phyloP scores from a whole-genome alignment of 768 basidiomycete species.

The Gymnopilus dilepis region DNA sequence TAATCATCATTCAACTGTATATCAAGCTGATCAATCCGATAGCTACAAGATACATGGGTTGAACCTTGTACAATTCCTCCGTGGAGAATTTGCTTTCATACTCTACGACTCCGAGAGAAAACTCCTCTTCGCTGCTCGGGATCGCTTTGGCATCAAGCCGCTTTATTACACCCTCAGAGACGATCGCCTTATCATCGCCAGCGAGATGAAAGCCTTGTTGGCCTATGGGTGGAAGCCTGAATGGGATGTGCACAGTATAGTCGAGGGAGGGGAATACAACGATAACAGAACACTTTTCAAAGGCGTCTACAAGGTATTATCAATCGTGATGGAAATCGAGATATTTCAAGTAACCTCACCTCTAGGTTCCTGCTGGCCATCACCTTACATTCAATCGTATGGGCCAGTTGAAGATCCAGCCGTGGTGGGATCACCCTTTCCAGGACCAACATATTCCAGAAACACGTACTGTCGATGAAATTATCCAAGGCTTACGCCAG shows the following conservation, averaged over 20 bases:
- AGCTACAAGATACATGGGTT: neutral
- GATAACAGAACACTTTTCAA: neutral
- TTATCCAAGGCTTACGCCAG: neutral
- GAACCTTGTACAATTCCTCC: conserved; percentile 2
- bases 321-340: neutral
- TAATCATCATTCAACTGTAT: neutral
- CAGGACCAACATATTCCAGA: neutral
- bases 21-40: neutral
- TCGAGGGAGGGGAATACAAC: conserved; percentile 1
- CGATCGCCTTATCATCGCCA: conserved; percentile 2
- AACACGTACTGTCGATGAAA: neutral
- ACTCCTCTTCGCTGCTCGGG: neutral
- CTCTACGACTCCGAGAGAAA: neutral
- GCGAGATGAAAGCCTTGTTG: conserved; percentile 8
- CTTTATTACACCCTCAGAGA: neutral
- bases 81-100: conserved; percentile 1
- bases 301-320: conserved; percentile 1
- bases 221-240: conserved; percentile 6
- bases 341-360: neutral
- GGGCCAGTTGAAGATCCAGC: neutral
- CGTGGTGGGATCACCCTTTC: neutral
- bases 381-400: neutral
- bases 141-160: conserved; percentile 3
- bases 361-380: neutral
- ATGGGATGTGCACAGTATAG: conserved; percentile 6